These are phyloP conservation scores for Salix udensis DNA, from an alignment of 345 rosid species.

Conservation along the genomic window DNA sequence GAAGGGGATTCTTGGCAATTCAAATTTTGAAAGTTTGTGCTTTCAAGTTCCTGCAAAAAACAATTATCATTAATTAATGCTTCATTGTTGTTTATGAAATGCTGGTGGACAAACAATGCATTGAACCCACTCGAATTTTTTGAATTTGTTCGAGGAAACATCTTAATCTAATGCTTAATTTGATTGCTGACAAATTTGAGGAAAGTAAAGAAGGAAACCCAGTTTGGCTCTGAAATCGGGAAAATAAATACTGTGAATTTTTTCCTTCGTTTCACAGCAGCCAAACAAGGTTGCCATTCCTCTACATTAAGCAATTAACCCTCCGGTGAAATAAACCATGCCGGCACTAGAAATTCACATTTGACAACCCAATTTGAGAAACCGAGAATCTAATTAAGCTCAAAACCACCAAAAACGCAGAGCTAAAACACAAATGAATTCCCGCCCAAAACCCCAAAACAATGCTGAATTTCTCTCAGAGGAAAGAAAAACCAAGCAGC, in stretches of 20 bases:
- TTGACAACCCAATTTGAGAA: background rate
- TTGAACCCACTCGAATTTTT: background rate
- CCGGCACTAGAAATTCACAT: background rate
- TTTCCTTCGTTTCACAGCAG: background rate
- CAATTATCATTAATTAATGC: background rate
- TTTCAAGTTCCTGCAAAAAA: conserved; percentile 13
- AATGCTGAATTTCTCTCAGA: background rate
- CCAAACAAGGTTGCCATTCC: background rate
- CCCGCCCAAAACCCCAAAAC: background rate
- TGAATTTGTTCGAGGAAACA: background rate
- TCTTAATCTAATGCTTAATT: background rate
- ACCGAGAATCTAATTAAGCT: background rate
- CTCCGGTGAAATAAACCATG: background rate
- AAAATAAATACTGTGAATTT: background rate
- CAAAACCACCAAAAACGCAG: background rate
- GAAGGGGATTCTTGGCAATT: background rate
- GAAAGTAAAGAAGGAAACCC: background rate
- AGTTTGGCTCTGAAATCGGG: background rate
- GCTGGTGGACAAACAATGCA: background rate
- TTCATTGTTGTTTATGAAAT: background rate
- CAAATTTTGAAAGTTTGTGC: background rate
- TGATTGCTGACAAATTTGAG: background rate
- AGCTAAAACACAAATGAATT: background rate
- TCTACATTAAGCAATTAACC: background rate
- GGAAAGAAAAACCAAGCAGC: background rate